phyloP scores from a whole-genome alignment of 2,329 filamentous ascomycete species.

The Sphaerulina musiva region DNA sequence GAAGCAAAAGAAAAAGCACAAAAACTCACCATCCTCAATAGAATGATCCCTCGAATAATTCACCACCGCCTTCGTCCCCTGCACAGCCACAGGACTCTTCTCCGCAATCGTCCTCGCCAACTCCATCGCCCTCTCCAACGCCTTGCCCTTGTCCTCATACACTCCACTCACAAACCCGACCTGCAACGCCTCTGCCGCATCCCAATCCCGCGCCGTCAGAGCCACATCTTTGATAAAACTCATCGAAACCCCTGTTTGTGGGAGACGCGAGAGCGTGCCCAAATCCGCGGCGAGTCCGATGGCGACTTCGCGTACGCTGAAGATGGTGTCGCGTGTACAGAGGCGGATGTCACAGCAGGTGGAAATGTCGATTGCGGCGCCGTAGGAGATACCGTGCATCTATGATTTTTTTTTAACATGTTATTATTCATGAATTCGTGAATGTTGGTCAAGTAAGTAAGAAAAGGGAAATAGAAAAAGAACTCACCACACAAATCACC shows the following conservation, averaged over 20 bases:
- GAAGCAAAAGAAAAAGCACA: slow-evolving; percentile 47
- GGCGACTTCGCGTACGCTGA: slow-evolving; percentile 74
- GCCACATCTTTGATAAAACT: slow-evolving; percentile 77
- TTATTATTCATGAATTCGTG: too few relatives aligned
- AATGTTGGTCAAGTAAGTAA: too few relatives aligned
- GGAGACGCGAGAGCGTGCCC: slow-evolving; percentile 66
- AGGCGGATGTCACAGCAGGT: slow-evolving; percentile 66
- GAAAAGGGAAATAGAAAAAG: too few relatives aligned
- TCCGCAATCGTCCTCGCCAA: slow-evolving; percentile 60
- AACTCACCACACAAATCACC: slow-evolving; percentile 59
- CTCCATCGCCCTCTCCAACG: slow-evolving; percentile 54
- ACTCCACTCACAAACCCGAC: slow-evolving; percentile 67
- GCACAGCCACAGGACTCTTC: slow-evolving; percentile 86
- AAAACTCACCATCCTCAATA: slow-evolving; percentile 56
- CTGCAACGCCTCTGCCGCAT: slow-evolving; percentile 58
- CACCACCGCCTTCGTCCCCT: slow-evolving; percentile 79
- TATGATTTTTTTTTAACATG: too few relatives aligned
- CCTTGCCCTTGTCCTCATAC: slow-evolving; percentile 52
- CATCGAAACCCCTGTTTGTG: slow-evolving; percentile 62
- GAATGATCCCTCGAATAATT: slow-evolving; percentile 74
- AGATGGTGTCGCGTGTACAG: slow-evolving; percentile 48
- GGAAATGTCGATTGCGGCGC: slow-evolving; percentile 66
- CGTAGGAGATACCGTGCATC: slow-evolving; percentile 70
- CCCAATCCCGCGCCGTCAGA: slow-evolving; percentile 64
- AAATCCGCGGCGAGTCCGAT: slow-evolving; percentile 75